Base-by-base conservation (phyloP, 2,329 filamentous ascomycete species). In the Arthrobotrys sphaeroides region DNA sequence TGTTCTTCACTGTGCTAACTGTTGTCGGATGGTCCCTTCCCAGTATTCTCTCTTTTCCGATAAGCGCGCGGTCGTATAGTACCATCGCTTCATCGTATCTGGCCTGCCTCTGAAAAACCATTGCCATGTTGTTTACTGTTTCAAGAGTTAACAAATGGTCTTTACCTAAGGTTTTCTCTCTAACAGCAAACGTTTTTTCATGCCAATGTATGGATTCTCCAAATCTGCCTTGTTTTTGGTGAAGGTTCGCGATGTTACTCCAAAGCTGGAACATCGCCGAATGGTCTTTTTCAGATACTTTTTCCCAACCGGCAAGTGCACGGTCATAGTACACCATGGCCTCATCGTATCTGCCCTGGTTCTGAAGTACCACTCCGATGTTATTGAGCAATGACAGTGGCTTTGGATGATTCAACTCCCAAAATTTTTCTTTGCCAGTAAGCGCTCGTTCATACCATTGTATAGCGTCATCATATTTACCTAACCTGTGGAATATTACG, bases 351-450 rank as follows among this genome's bases (percentile, higher is more conserved):
- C 76, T 40, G 7, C 57, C 55, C 16, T 77, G 75, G 3, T 20
- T 13, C 1, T 7, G 1, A 18, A 74, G 42, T 76, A 60, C 59
- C 1, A 10, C 18, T 18, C 57, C 75, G 9, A 78, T 68, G 36
- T 68, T 65, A 16, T 64, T 2, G 38, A 73, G 38, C 10, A 59
- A 68, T 12, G 6, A n/a, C 20, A 78, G 69, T 4, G 75, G 77
- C 18, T 16, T n/a, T 1, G 40, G 42, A n/a, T 78, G 53, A 16
- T 78, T 62, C 16, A 33, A 33, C 24, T 45, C 12, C 72, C 66
- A 1, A 24, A 20, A 2, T 2, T 16, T 22, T 22, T 60, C 20
- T 4, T n/a, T 26, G 26, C 5, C 36, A 10, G 33, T 20, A 16
- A 60, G 38, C 13, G 13, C 9, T 47, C 22, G 31, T 16, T 72